phyloP scores from a whole-genome alignment of 1,139 yeast genomes.

The Debaryomyces coudertii region DNA sequence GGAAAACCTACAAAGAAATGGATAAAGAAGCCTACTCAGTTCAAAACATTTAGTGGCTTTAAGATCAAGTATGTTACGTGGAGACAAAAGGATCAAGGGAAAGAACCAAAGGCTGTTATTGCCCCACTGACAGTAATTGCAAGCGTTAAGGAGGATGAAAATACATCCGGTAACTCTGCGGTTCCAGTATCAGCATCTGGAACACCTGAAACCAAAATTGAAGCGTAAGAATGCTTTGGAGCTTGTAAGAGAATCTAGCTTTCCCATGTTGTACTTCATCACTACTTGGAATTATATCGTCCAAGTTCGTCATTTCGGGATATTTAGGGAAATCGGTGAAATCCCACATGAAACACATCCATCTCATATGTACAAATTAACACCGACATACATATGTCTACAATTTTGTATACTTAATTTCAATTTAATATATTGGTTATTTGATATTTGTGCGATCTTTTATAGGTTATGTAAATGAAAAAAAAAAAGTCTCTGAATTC shows the following conservation, averaged over 20 bases:
- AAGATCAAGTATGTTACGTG: constrained; percentile 47
- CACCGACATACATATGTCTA: not conserved
- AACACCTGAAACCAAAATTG: constrained; percentile 7
- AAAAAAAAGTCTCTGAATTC: not conserved
- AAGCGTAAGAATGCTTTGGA: not conserved
- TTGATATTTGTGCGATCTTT: constrained; percentile 4
- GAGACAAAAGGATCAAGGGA: constrained; percentile 20
- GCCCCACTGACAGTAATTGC: not conserved
- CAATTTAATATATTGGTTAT: not conserved
- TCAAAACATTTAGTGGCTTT: constrained; percentile 66
- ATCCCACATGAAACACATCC: not conserved
- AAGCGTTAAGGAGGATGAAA: not conserved
- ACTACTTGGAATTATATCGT: too few relatives aligned
- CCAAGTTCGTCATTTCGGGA: not conserved
- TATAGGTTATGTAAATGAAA: not conserved
- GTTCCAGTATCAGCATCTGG: constrained; percentile 7
- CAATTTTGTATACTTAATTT: not conserved
- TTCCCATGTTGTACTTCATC: not conserved
- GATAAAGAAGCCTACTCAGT: constrained; percentile 47
- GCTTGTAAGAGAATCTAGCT: not conserved
- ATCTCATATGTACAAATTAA: not conserved
- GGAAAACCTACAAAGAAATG: constrained; percentile 56
- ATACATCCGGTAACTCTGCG: not conserved
- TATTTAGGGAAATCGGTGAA: not conserved
- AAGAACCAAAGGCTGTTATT: constrained; percentile 10